phyloP scores from a whole-genome alignment of 805 yeast genomes.

The Spathaspora hagerdaliae region DNA sequence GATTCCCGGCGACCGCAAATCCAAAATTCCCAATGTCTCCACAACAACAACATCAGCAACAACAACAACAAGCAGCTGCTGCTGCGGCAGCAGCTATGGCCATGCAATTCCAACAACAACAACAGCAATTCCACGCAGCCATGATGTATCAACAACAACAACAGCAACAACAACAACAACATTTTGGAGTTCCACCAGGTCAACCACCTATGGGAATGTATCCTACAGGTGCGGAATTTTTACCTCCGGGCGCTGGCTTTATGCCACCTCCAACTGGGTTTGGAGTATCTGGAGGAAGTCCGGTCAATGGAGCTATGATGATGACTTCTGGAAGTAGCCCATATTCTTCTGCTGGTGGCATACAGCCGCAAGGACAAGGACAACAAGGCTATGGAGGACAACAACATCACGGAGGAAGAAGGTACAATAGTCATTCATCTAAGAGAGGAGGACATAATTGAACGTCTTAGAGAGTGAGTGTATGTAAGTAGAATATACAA shows the following conservation, averaged over 20 bases:
- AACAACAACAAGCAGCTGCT: slow-evolving; percentile 12
- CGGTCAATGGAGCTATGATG: slow-evolving; percentile 23
- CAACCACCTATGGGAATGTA: slow-evolving; percentile 33
- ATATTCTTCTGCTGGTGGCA: background rate
- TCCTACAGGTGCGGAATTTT: slow-evolving; percentile 28
- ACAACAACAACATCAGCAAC: slow-evolving; percentile 22
- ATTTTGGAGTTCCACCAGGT: slow-evolving; percentile 19
- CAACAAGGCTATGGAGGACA: slow-evolving; percentile 10
- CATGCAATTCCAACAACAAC: slow-evolving; percentile 34
- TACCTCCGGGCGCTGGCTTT: slow-evolving; percentile 26
- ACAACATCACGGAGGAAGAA: slow-evolving; percentile 12
- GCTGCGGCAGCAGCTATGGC: slow-evolving; percentile 21
- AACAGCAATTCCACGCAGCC: slow-evolving; percentile 35
- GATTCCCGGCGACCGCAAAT: slow-evolving; percentile 12
- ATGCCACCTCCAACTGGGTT: slow-evolving; percentile 9
- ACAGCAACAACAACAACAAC: slow-evolving; percentile 28
- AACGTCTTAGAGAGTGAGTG: background rate
- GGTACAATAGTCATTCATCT: slow-evolving; percentile 7
- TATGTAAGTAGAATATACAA: too few species aligned
- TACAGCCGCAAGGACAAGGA: slow-evolving; percentile 11
- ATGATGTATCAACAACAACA: slow-evolving; percentile 36
- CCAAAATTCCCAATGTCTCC: slow-evolving; percentile 25
- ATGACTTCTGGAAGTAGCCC: slow-evolving; percentile 9
- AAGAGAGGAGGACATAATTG: slow-evolving; percentile 10
- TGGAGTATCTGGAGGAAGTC: slow-evolving; percentile 14